These are phyloP conservation scores for Lumnitzera littorea DNA, from an alignment of 345 rosid species.

Conservation along the genomic window DNA sequence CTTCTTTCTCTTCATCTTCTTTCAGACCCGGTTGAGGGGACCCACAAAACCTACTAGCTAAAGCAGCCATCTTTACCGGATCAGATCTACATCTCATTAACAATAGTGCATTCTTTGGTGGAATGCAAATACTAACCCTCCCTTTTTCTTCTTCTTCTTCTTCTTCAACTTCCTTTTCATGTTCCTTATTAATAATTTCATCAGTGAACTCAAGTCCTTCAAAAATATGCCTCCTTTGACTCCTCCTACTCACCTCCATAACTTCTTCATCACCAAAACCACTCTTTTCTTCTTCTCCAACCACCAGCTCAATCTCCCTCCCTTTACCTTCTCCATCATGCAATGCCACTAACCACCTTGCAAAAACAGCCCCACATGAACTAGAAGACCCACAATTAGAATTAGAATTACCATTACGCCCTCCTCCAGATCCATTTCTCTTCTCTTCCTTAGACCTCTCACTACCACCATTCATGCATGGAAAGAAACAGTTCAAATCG, in stretches of 20 bases:
- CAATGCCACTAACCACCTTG: slow-evolving; percentile 76
- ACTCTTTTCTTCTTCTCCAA: slow-evolving; percentile 35
- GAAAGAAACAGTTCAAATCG: slow-evolving; percentile 79
- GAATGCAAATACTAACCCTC: slow-evolving; percentile 52
- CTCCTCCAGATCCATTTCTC: slow-evolving; percentile 2
- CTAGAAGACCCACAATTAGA: slow-evolving; percentile 1
- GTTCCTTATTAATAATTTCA: slow-evolving; percentile 19
- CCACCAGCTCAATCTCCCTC: slow-evolving; percentile 72
- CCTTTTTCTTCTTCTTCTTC: slow-evolving; percentile 34
- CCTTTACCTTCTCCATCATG: slow-evolving; percentile 53
- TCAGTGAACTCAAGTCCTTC: slow-evolving; percentile 53
- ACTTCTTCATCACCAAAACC: slow-evolving; percentile 19
- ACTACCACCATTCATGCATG: slow-evolving; percentile 33
- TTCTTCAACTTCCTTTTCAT: slow-evolving; percentile 11
- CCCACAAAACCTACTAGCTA: slow-evolving; percentile 67
- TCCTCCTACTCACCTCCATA: slow-evolving; percentile 38
- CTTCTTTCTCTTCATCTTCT: slow-evolving; percentile 14
- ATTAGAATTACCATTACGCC: background rate
- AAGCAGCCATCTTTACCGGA: slow-evolving; percentile 86
- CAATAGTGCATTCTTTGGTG: slow-evolving; percentile 85
- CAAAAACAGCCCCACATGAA: slow-evolving; percentile 70
- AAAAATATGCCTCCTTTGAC: slow-evolving; percentile 64
- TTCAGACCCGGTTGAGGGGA: slow-evolving; percentile 31
- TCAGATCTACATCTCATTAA: slow-evolving; percentile 96
- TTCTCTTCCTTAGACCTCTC: slow-evolving; percentile 30